Evolutionary conservation across 306 rosid genomes (phyloP), one percentile per base, ranked within the genome.

Genomic region (Herpetospermum pedunculosum): DNA sequence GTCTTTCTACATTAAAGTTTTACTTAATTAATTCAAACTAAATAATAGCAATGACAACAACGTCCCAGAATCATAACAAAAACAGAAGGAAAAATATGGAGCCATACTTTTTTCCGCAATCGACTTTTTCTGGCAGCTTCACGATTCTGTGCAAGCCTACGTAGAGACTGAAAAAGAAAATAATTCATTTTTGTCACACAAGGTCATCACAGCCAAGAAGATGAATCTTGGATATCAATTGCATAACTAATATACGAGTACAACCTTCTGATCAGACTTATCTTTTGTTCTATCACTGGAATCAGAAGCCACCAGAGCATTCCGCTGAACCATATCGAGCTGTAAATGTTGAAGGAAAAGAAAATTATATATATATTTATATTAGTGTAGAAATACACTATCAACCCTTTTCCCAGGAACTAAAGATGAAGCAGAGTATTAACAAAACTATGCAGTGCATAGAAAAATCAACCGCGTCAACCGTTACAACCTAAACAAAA

Each of bases 221-320:
- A 67, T 68, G 23, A 14, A 43, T 68, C 38, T 68, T 7, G 35
- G 14, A 68, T 21, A 11, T 48, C 50, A 44, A 72, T 49, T 54
- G 53, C 32, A 23, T 44, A 37, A 57, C 46, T 73, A 53, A 73
- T 40, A 40, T 13, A 55, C 1, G 26, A 41, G 67, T 46, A 77
- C 49, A 80, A 95, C 99, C 99, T 95, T 95, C 87, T 95, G 99
- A 83, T 95, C 96, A 65, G 90, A 41, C 83, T 85, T 90, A 72
- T 94, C 97, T 82, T 91, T 95, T 40, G 99, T 85, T 78, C 92
- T 87, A 76, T 95, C 99, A 81, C 96, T 91, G 70, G 96, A 91
- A 80, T 95, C 99, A 26, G 90, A 94, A 81, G 80, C 98, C 80
- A 8, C 86, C 54, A 18, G 59, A 77, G 44, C 73, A 80, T 83